Evolutionary conservation across 2,329 filamentous ascomycete genomes (phyloP).

Genomic region (Daldinia eschscholtzii): DNA sequence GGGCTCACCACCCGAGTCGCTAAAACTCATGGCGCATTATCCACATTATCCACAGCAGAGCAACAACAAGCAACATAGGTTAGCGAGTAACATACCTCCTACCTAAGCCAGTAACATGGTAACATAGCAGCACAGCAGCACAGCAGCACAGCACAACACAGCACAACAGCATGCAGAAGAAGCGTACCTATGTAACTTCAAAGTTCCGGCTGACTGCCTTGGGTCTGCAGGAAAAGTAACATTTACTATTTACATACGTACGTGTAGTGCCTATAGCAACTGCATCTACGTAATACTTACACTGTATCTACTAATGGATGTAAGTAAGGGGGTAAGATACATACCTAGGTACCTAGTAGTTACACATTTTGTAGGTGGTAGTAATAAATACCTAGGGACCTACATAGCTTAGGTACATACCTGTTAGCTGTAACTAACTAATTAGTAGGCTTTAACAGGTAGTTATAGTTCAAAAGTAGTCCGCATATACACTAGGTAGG

Average conservation of each 20-base stretch:
- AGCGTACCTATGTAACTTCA: neutral
- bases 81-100: no score
- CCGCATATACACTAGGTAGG: neutral
- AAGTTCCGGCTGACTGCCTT: neutral
- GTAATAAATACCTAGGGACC: constrained; percentile 9
- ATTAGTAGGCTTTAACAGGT: no score
- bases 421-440: neutral
- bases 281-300: neutral
- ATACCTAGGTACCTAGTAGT: no score
- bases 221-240: constrained; percentile 5
- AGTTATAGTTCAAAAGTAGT: neutral
- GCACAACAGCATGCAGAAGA: neutral
- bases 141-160: neutral
- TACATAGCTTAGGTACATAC: neutral
- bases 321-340: no score
- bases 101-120: no score
- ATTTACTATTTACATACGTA: no score
- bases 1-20: constrained; percentile 22
- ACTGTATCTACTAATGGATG: no score
- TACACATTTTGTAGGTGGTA: neutral
- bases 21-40: neutral
- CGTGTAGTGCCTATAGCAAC: no score
- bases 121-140: neutral
- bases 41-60: neutral
- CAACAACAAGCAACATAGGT: no score